phyloP scores from a whole-genome alignment of 495 filamentous ascomycete species.

The Tuber indicum region DNA sequence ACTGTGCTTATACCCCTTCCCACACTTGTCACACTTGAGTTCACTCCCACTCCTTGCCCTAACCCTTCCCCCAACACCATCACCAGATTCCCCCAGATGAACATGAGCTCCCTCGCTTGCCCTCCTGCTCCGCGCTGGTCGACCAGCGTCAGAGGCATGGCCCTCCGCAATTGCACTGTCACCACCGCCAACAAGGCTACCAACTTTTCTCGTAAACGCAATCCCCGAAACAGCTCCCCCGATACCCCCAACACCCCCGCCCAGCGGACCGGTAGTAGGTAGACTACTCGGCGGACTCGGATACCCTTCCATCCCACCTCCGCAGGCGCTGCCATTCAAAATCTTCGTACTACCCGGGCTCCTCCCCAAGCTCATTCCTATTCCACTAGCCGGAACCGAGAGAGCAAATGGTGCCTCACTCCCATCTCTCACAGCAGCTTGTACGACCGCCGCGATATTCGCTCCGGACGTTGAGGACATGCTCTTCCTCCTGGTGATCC shows the following conservation, averaged over 20 bases:
- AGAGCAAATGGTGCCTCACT: constrained; percentile 38
- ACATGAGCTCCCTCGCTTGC: constrained; percentile 61
- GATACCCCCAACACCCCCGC: constrained; percentile 7
- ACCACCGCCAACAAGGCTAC: constrained; percentile 47
- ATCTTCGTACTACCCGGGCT: constrained; percentile 33
- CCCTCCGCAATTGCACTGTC: constrained; percentile 58
- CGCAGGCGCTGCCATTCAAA: constrained; percentile 5
- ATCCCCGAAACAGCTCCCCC: constrained; percentile 30
- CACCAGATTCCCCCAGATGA: constrained; percentile 74
- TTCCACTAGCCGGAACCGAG: constrained; percentile 11
- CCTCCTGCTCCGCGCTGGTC: constrained; percentile 54
- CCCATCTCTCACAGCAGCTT: constrained; percentile 64
- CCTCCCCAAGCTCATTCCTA: constrained; percentile 17
- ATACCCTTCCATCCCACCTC: constrained; percentile 29
- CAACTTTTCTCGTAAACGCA: constrained; percentile 46
- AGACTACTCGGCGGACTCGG: constrained; percentile 40
- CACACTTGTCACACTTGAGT: constrained; percentile 94
- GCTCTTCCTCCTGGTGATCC: constrained; percentile 89
- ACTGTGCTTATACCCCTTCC: constrained; percentile 99
- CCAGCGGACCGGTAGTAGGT: constrained; percentile 29
- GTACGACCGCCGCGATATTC: constrained; percentile 69
- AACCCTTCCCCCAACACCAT: constrained; percentile 69
- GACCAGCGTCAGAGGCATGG: constrained; percentile 47
- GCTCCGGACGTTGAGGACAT: constrained; percentile 67
- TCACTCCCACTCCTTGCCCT: constrained; percentile 55